Base-by-base conservation (phyloP, 2,329 filamentous ascomycete genomes). In the Pseudopyrenochaeta lycopersici region DNA sequence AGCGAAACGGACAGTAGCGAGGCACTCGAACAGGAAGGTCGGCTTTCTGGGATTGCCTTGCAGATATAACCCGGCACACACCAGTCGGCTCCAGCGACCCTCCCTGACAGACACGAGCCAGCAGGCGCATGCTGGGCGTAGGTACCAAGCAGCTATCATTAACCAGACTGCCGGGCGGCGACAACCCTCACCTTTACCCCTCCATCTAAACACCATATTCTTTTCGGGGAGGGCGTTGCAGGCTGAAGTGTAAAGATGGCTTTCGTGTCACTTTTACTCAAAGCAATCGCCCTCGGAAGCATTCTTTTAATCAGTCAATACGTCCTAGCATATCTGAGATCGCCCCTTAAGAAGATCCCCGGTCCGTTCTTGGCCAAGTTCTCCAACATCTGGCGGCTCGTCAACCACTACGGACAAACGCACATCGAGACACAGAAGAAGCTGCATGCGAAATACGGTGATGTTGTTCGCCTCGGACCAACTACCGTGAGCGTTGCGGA, bases 321-420 rank as follows among this genome's bases (percentile, higher is more conserved):
- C 30, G 39, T 68, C 27, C 15, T 67, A 30, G 52, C 60, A 9
- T 72, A 72, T 44, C 49, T 69, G 7, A 52, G 52, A n/a, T 72
- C 70, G 11, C 69, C 70, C 4, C 58, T 74, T 39, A 73, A 67
- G 42, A 60, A 54, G 6, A 58, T 74, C 7, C 72, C 72, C 5
- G 72, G 73, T 4, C 73, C 73, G 1, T 64, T 70, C 44, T 31
- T 71, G 9, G 71, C 72, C 33, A 70, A 68, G 38, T 73, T 75
- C 53, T 67, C 70, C 3, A 54, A 74, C 49, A 42, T 68, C 27
- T 74, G 70, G 71, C 65, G 71, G 15, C 56, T 74, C 33, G 49
- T 58, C 11, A 66, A 66, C 31, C 66, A 70, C n/a, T 72, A 68
- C 35, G 29, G 58, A 10, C 63, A 66, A 50, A 65, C 58, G n/a